Conservation (phyloP, 176 grass and related monocot genomes). For the Dendrocalamus sinicus region DNA sequence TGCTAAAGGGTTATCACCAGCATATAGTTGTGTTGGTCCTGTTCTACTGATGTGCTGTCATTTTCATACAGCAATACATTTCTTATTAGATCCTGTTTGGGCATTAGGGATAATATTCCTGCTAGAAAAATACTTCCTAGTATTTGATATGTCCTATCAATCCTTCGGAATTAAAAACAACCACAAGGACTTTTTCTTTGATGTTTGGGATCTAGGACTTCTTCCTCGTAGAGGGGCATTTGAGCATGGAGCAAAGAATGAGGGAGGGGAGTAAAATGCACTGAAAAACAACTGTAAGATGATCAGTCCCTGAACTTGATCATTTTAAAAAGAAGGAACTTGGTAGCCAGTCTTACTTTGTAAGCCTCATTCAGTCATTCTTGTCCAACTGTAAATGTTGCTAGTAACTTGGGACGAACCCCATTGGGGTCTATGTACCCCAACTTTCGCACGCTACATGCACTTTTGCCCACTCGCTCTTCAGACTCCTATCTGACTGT, state of each 20-base stretch:
- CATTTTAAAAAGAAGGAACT: not conserved
- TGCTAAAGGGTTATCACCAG: not conserved
- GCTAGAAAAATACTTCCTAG: not conserved
- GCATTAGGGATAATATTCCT: not conserved
- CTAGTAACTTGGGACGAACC: not conserved
- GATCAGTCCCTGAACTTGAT: conserved; percentile 8
- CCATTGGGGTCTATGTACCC: not conserved
- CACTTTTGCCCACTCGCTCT: not conserved
- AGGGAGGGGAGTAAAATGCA: not conserved
- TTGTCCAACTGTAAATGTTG: not conserved
- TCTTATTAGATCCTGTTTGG: not conserved
- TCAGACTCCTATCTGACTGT: not conserved
- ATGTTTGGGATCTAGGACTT: not conserved
- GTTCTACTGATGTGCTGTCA: not conserved
- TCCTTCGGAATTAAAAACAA: not conserved
- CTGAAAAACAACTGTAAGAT: not conserved
- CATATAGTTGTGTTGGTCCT: not conserved
- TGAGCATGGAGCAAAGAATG: not conserved
- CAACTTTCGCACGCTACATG: not conserved
- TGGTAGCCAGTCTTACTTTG: not conserved
- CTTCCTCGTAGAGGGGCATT: not conserved
- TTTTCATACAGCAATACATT: not conserved
- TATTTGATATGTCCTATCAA: not conserved
- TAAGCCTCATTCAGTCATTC: not conserved
- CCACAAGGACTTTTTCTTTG: not conserved